These are phyloP conservation scores for Talaromyces rugulosus DNA, from an alignment of 2,329 filamentous ascomycete genomes.

Conservation along the genomic window DNA sequence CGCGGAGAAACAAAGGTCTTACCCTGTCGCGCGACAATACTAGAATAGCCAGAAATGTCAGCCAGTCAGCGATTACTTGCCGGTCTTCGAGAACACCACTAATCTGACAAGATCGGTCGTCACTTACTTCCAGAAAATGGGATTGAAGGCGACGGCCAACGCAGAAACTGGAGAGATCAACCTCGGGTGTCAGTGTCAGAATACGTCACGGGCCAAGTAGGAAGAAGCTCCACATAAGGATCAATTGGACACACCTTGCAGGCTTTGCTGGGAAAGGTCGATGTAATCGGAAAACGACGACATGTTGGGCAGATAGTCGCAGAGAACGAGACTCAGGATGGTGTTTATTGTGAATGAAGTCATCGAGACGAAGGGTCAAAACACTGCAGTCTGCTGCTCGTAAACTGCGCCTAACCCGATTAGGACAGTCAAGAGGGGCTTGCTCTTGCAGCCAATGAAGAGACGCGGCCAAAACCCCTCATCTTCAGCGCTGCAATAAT, in stretches of 20 bases:
- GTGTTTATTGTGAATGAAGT: background rate
- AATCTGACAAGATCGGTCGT: background rate
- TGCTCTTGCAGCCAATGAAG: background rate
- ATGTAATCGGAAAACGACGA: constrained; percentile 41
- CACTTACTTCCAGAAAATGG: constrained; percentile 98
- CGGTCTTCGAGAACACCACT: background rate
- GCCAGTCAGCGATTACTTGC: constrained; percentile 11
- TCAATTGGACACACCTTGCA: constrained; percentile 53
- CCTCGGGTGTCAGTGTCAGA: background rate
- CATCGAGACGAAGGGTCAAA: background rate
- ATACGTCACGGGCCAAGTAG: background rate
- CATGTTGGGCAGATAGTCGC: constrained; percentile 22
- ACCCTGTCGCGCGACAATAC: constrained; percentile 81
- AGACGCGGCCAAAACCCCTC: background rate
- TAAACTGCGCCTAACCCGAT: background rate
- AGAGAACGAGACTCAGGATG: background rate
- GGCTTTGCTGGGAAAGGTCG: constrained; percentile 63
- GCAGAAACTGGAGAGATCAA: constrained; percentile 61
- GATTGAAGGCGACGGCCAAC: constrained; percentile 84
- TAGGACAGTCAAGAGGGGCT: background rate
- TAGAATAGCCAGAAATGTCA: constrained; percentile 31
- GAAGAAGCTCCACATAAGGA: background rate
- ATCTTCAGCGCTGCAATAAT: background rate
- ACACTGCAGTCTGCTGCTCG: background rate
- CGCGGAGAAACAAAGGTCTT: constrained; percentile 11